Evolutionary conservation across 2,329 filamentous ascomycete species (phyloP).

Genomic region (Colletotrichum nymphaeae): DNA sequence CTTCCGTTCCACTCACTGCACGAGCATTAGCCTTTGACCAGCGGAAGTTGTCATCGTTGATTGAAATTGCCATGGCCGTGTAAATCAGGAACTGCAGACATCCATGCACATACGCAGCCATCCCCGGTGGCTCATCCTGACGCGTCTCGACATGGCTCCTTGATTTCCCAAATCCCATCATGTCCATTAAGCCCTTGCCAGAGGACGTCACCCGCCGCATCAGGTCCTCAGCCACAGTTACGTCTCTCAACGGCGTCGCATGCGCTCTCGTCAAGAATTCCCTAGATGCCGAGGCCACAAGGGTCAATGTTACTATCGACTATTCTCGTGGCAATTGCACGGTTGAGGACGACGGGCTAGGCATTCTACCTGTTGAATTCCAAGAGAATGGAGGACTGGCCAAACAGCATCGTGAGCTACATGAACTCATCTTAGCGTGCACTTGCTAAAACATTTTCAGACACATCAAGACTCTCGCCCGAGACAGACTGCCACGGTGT

Average conservation of each 20-base stretch:
- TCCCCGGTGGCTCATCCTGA: conserved; percentile 4
- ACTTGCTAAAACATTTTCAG: conserved; percentile 54
- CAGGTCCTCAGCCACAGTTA: conserved; percentile 85
- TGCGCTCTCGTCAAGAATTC: conserved; percentile 84
- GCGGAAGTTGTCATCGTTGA: background rate
- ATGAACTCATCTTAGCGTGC: background rate
- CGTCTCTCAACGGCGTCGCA: conserved; percentile 77
- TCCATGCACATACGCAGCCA: background rate
- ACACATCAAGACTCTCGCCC: conserved; percentile 78
- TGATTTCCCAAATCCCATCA: conserved; percentile 44
- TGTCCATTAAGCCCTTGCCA: conserved; percentile 78
- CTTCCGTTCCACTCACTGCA: too few species aligned
- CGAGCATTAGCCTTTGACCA: background rate
- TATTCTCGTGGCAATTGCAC: conserved; percentile 80
- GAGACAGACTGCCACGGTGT: conserved; percentile 68
- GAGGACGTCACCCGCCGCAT: conserved; percentile 80
- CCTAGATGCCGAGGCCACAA: conserved; percentile 80
- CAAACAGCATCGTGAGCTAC: conserved; percentile 74
- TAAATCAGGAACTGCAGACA: background rate
- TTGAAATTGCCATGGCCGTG: background rate
- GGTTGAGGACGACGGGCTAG: conserved; percentile 86
- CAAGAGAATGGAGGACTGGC: conserved; percentile 75
- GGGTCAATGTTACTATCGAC: conserved; percentile 78
- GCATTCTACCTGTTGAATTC: conserved; percentile 82
- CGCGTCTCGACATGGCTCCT: conserved; percentile 13